Conservation (phyloP, 805 yeast genomes). For the Wickerhamomyces bisporus region DNA sequence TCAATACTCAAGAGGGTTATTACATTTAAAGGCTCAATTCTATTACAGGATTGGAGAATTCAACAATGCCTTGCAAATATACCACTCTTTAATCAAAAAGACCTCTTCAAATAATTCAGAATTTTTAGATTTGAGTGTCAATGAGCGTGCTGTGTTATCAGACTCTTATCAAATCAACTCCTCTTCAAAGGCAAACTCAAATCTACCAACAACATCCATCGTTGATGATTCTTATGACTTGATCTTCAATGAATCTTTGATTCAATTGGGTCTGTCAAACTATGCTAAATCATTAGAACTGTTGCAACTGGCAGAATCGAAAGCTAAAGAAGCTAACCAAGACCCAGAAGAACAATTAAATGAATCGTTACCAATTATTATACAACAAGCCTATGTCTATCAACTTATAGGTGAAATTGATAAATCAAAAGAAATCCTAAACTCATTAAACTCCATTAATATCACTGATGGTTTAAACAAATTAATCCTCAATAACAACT, state of each 20-base stretch:
- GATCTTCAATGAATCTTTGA: conserved; percentile 58
- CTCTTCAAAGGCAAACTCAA: conserved; percentile 6
- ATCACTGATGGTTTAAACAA: conserved; percentile 24
- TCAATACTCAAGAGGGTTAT: conserved; percentile 31
- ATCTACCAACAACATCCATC: conserved; percentile 16
- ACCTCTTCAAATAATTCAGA: conserved; percentile 33
- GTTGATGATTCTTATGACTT: conserved; percentile 48
- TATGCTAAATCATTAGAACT: conserved; percentile 34
- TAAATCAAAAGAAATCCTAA: conserved; percentile 34
- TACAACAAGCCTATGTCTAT: conserved; percentile 55
- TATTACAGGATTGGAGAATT: conserved; percentile 47
- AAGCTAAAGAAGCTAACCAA: conserved; percentile 35
- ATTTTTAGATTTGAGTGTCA: conserved; percentile 52
- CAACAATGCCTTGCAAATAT: conserved; percentile 44
- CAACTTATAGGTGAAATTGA: conserved; percentile 34
- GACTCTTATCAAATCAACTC: conserved; percentile 29
- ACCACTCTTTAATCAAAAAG: conserved; percentile 38
- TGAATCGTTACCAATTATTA: conserved; percentile 56
- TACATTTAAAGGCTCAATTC: conserved; percentile 49
- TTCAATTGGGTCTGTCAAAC: conserved; percentile 41
- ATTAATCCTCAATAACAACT: conserved; percentile 28
- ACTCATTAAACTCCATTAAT: conserved; percentile 21
- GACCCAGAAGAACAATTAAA: conserved; percentile 38
- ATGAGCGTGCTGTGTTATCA: conserved; percentile 63
- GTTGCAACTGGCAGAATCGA: conserved; percentile 39